Percentiles rank a stretch among this genome's conserved stretches.
Evolutionary conservation across 768 basidiomycete genomes (phyloP).

Genomic region (Ramaria sp.): DNA sequence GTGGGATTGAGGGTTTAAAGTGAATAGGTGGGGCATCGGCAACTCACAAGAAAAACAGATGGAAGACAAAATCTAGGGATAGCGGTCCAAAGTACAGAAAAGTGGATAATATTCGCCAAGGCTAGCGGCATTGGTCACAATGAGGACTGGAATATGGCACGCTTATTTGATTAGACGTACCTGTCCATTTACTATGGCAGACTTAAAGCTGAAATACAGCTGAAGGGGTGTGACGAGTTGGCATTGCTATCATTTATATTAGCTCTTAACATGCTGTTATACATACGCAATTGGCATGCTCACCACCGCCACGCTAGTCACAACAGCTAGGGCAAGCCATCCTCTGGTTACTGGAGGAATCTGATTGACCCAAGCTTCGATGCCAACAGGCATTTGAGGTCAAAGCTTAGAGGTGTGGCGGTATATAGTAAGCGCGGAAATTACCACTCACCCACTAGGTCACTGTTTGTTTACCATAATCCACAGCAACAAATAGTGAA

Average conservation of each 20-base stretch:
- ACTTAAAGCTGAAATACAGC: conserved; percentile 85
- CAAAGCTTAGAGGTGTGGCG: background rate
- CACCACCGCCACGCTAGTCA: conserved; percentile 80
- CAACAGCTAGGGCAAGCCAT: conserved; percentile 74
- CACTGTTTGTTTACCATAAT: too few relatives aligned
- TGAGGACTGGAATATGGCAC: conserved; percentile 1
- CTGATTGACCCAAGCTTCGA: conserved; percentile 85
- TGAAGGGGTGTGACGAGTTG: conserved; percentile 85
- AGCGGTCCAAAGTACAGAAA: conserved; percentile 96
- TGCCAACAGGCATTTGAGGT: conserved; percentile 58
- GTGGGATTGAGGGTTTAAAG: background rate
- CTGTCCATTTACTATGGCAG: conserved; percentile 74
- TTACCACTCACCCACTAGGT: too few relatives aligned
- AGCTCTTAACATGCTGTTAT: conserved; percentile 2
- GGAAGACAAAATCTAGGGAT: conserved; percentile 90
- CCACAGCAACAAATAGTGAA: too few relatives aligned
- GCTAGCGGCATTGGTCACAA: conserved; percentile 29
- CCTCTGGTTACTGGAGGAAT: conserved; percentile 85
- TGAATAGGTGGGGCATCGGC: background rate
- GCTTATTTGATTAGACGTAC: conserved; percentile 27
- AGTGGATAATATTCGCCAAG: conserved; percentile 82
- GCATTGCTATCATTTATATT: conserved; percentile 56
- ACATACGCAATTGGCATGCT: conserved; percentile 23
- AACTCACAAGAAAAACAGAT: conserved; percentile 96
- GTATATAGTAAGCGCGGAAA: background rate